Base-by-base conservation (phyloP, 495 filamentous ascomycete species). In the Amphirosellinia nigrospora region DNA sequence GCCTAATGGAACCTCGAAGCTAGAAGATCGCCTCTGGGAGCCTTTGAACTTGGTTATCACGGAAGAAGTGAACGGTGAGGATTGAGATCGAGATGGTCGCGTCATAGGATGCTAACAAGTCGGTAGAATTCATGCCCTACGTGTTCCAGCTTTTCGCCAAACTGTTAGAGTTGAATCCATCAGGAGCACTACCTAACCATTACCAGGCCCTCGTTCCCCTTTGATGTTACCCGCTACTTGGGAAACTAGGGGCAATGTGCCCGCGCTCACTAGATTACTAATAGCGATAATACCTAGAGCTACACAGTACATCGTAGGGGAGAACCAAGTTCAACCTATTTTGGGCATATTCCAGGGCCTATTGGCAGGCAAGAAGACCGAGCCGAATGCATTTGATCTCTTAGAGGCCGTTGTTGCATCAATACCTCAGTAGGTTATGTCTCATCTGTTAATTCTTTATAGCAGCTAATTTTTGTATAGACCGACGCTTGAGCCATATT, bases 91-190 rank as follows among this genome's bases (percentile, higher is more conserved):
- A 66, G 13, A 1, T 8, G 60, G 66, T 23, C 26, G 63, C 34
- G 26, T 43, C 50, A 10, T 5, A 53, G 30, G 21, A 15, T 4
- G 73, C 70, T 81, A 55, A 73, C 70, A 13, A 41, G 3, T 60
- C 30, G 1, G 46, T 74, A 93, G 96, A 99, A 81, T 99, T 98
- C 79, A 90, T 92, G 72, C 96, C 96, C 13, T 99, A 97, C 73
- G 89, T 98, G 50, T 97, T 99, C 84, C 96, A 98, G 80, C 87
- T 99, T 34, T 93, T 98, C 66, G 91, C 94, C 4, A 91, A 94
- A 23, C 87, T 98, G 41, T 88, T 98, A 3, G 94, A 97, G 81
- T 86, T 90, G 34, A 93, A 94, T 71, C 89, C 92, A 3, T 84
- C 91, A 7, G 90, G 85, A 8, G 84, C 89, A 16, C 83, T 98